Evolutionary conservation across 1,284 basidiomycete genomes (phyloP).

Genomic region (Mycosarcoma maydis): DNA sequence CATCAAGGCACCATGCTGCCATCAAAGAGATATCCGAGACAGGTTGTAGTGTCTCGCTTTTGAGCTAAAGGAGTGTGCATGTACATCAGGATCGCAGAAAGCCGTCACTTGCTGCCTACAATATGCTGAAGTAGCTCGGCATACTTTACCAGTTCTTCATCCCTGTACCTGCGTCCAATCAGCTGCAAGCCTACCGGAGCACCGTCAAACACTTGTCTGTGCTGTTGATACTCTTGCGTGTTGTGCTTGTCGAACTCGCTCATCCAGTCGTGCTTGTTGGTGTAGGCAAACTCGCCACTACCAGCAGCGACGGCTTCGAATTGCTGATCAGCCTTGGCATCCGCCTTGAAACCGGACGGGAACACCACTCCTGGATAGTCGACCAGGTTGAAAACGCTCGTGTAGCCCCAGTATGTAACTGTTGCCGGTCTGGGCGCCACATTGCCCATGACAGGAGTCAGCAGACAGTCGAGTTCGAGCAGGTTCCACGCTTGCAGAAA

Average conservation of each 20-base stretch:
- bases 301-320: conserved; percentile 12
- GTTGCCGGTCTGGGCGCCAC: conserved; percentile 41
- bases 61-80: no score
- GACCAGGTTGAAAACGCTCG: conserved; percentile 50
- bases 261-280: conserved; percentile 2
- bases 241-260: conserved; percentile 26
- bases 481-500: conserved; percentile 30
- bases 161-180: conserved; percentile 34
- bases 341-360: conserved; percentile 29
- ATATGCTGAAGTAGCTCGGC: conserved; percentile 29
- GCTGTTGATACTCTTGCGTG: conserved; percentile 30
- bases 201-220: conserved; percentile 39
- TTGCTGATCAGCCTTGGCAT: conserved; percentile 7
- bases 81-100: neutral
- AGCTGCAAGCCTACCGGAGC: conserved; percentile 51
- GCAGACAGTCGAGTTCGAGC: conserved; percentile 37
- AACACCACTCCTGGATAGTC: conserved; percentile 49
- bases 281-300: conserved; percentile 8
- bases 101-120: neutral
- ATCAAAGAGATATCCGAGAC: no score
- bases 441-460: conserved; percentile 34
- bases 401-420: conserved; percentile 51
- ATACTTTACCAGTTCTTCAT: conserved; percentile 43
- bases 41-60: no score
- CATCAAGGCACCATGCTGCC: no score